Base-by-base conservation (phyloP, 2,329 filamentous ascomycete genomes). In the Parascedosporium putredinis region DNA sequence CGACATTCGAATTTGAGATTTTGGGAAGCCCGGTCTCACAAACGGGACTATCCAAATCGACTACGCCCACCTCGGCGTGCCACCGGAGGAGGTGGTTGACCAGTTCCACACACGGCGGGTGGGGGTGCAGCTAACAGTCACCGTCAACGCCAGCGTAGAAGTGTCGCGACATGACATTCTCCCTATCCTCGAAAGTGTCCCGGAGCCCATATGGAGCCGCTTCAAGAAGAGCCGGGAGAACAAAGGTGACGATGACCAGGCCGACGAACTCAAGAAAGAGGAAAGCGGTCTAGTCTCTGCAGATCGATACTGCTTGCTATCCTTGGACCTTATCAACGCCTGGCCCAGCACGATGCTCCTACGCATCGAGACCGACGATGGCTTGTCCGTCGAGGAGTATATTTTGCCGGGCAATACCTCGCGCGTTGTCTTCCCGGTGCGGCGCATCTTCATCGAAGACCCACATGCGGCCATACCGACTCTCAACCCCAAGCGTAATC, bases 141-240 rank as follows among this genome's bases (percentile, higher is more conserved):
- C 91, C 4, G 91, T 97, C 45, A 96, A 96, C 60, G 86, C 89
- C 3, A 93, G 88, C 59, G 75, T 96, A 23, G 88, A 96, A 59
- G 72, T 96, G 8, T 76, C 83, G 29, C 78, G 88, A 33, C 81
- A 90, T 55, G 90, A 96, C 59, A 74, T 94, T 16, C 65, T 93
- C 29, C 83, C 88, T 1, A 75, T 95, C 9, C 79, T 80, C 45
- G 77, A 79, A 9, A 72, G 78, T 45, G 79, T 93, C 48, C 83
- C 84, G 1, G 64, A 62, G 25, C 68, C 74, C 3, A 61, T 83
- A 1, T 88, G 85, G 80, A 60, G 65, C 48, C 68, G 69, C 2
- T 60, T 72, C 16, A 45, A 16, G 12, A 50, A 50, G n/a, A n/a
- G 20, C 16, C 25, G 18, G 31, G 27, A 8, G 29, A n/a, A 20